Evolutionary conservation across 1,284 basidiomycete species (phyloP), one percentile per base, ranked within the genome.

Genomic region (Tilletia walkeri): DNA sequence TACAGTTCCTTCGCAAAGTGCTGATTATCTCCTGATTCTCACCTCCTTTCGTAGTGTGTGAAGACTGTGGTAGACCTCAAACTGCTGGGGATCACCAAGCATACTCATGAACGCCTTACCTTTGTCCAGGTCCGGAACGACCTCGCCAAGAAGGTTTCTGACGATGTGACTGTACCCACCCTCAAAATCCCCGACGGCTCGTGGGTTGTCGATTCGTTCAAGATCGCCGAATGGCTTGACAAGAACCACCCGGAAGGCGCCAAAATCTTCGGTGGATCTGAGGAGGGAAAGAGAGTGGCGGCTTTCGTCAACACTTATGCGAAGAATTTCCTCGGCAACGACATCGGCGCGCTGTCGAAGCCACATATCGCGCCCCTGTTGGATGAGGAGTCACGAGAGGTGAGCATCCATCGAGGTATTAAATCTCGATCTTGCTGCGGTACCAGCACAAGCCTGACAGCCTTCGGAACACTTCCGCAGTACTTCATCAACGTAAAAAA

Each of bases 61-160:
- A 80, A 79, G 53, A 77, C 78, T 14, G 63, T 80, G 24, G 69
- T 80, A 39, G 78, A 76, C 50, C 70, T 80, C 53, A 77, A 77
- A 63, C 68, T 80, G 34, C 74, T 80, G 65, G 71, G 71, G 20
- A 65, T 80, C 39, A 76, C 77, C 39, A 45, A 45, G 41, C 78
- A 80, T 68, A 76, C 77, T n/a, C 72, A 76, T 48, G 73, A 80
- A 38, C 70, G 77, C 4, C 70, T 78, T 18, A 75, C 76, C 14
- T 80, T 78, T n/a, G 38, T 72, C n/a, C 77, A 80, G 66, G 67
- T 80, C 39, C 73, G 78, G 45, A 76, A 70, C 68, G 75, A 80
- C 1, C 73, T 80, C 5, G 75, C 73, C 9, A 20, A 66, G 3
- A 56, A 56, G 5, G 61, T 74, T 7, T 72, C 69, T 7, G 75